A percentile compares a stretch with the other conserved stretches of the same genome.
These are phyloP conservation scores for Phaffomyces opuntiae DNA, from an alignment of 805 yeast species.

Conservation along the genomic window DNA sequence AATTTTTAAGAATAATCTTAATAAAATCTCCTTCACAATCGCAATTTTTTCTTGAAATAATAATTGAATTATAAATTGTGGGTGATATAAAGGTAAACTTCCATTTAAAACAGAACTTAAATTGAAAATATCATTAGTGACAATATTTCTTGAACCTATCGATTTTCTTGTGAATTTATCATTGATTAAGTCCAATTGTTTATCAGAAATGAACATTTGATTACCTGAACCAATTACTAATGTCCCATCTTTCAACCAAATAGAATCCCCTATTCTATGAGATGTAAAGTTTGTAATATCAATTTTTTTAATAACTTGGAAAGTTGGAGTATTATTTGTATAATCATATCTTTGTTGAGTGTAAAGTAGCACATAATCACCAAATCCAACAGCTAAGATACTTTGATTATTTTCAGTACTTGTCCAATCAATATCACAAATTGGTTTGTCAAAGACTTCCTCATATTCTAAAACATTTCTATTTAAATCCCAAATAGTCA, in stretches of 20 bases:
- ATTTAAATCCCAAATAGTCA: constrained; percentile 77
- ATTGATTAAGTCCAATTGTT: constrained; percentile 43
- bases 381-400: constrained; percentile 75
- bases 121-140: constrained; percentile 51
- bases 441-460: constrained; percentile 32
- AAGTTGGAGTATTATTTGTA: constrained; percentile 72
- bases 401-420: constrained; percentile 58
- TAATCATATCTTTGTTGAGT: constrained; percentile 86
- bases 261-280: constrained; percentile 81
- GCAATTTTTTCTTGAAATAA: constrained; percentile 53
- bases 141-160: constrained; percentile 51
- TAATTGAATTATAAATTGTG: constrained; percentile 75
- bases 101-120: constrained; percentile 78
- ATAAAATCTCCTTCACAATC: constrained; percentile 50
- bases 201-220: constrained; percentile 79
- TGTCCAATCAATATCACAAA: constrained; percentile 86
- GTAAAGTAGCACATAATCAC: constrained; percentile 53
- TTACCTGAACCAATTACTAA: constrained; percentile 85
- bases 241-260: constrained; percentile 77
- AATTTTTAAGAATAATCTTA: constrained; percentile 43
- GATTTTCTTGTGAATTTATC: constrained; percentile 47
- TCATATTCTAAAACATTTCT: constrained; percentile 61
- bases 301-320: constrained; percentile 65
- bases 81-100: constrained; percentile 85
- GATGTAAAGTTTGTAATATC: constrained; percentile 67